Percentiles rank a stretch among this genome's conserved stretches.
phyloP scores from a whole-genome alignment of 139 green algal genomes.

The Limnomonas spitsbergensis region DNA sequence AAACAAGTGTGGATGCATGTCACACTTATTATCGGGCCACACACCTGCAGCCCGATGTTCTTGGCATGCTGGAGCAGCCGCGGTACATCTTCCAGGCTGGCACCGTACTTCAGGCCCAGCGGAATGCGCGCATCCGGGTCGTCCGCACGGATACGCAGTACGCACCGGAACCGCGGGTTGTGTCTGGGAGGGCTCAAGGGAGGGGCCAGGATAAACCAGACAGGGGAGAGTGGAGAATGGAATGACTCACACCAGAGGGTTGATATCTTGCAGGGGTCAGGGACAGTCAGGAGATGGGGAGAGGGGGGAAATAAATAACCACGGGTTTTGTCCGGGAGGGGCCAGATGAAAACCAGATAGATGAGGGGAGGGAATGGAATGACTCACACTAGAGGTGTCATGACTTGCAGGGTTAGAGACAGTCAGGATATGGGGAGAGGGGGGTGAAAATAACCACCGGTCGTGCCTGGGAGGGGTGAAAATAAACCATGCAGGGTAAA shows the following conservation, averaged over 20 bases:
- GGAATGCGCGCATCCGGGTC: constrained; percentile 48
- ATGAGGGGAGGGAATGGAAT: too few species aligned
- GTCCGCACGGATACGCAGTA: constrained; percentile 87
- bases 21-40: background rate
- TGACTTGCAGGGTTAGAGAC: too few species aligned
- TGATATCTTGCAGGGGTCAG: background rate
- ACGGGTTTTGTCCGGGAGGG: background rate
- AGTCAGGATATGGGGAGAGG: too few species aligned
- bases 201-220: constrained; percentile 44
- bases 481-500: too few species aligned
- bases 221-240: constrained; percentile 78
- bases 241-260: constrained; percentile 54
- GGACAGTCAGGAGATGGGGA: too few species aligned
- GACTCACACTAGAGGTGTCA: too few species aligned
- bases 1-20: too few species aligned
- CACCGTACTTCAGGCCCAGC: constrained; percentile 50
- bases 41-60: constrained; percentile 32
- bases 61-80: constrained; percentile 33
- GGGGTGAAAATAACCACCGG: too few species aligned
- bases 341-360: too few species aligned
- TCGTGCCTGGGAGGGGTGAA: too few species aligned
- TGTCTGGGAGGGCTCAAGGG: background rate
- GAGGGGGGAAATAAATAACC: background rate
- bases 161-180: constrained; percentile 44
- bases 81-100: constrained; percentile 27